These are phyloP conservation scores for Tolypocladium guangdongense DNA, from an alignment of 2,329 filamentous ascomycete species.

Conservation along the genomic window DNA sequence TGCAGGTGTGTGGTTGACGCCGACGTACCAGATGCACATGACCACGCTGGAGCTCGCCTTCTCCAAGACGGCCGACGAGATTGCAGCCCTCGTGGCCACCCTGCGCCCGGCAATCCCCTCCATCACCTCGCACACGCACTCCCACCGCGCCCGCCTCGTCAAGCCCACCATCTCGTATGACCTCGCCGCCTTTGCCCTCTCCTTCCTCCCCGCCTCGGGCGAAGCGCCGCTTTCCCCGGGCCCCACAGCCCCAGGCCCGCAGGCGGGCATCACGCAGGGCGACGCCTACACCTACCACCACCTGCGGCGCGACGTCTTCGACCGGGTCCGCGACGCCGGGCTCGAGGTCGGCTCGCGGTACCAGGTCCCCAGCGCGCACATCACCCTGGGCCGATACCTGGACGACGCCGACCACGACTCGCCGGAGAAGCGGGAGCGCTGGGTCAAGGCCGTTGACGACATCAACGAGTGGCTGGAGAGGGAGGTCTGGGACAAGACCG, in stretches of 20 bases:
- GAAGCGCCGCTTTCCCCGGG: slow-evolving; percentile 34
- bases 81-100: slow-evolving; percentile 47
- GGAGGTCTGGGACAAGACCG: slow-evolving; percentile 55
- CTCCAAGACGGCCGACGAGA: slow-evolving; percentile 59
- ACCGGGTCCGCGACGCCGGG: slow-evolving; percentile 47
- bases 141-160: slow-evolving; percentile 62
- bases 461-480: slow-evolving; percentile 66
- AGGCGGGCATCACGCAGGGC: slow-evolving; percentile 28
- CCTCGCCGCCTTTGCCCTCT: slow-evolving; percentile 72
- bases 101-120: slow-evolving; percentile 45
- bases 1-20: slow-evolving; percentile 78
- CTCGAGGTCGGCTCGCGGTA: slow-evolving; percentile 70
- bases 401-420: slow-evolving; percentile 52
- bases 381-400: slow-evolving; percentile 78
- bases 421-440: slow-evolving; percentile 45
- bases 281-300: slow-evolving; percentile 84
- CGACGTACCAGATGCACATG: slow-evolving; percentile 65
- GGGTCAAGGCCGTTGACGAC: slow-evolving; percentile 60
- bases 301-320: slow-evolving; percentile 68
- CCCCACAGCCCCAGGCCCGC: slow-evolving; percentile 25
- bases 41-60: slow-evolving; percentile 80
- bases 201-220: slow-evolving; percentile 69
- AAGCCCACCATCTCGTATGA: slow-evolving; percentile 80
- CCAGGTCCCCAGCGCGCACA: slow-evolving; percentile 78
- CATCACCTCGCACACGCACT: slow-evolving; percentile 55